Evolutionary conservation across 164 flowering plant genomes (phyloP).

Genomic region (Tetracentron sinense): DNA sequence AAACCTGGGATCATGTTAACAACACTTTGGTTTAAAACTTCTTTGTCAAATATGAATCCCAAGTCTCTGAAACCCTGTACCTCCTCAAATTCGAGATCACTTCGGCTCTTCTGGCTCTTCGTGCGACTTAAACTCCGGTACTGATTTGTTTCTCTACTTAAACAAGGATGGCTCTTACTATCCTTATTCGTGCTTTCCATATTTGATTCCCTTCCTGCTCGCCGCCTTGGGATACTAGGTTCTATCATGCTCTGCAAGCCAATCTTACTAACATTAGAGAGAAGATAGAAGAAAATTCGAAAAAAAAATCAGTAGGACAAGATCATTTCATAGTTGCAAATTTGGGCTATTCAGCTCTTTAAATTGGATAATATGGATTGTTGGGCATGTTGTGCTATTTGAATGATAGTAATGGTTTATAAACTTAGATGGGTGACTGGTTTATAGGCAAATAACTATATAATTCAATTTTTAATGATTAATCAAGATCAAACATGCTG

Average conservation of each 20-base stretch:
- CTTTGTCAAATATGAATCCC: constrained; percentile 47
- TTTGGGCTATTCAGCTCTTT: too few species aligned
- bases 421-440: too few species aligned
- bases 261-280: neutral
- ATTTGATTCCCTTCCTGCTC: constrained; percentile 20
- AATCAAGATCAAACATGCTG: too few species aligned
- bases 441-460: too few species aligned
- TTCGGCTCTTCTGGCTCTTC: constrained; percentile 37
- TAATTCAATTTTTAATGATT: too few species aligned
- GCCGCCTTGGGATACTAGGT: constrained; percentile 21
- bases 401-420: too few species aligned
- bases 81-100: constrained; percentile 50
- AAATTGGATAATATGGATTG: too few species aligned
- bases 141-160: constrained; percentile 16
- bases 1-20: constrained; percentile 49
- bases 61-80: constrained; percentile 62
- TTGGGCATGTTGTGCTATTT: too few species aligned
- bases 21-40: constrained; percentile 36
- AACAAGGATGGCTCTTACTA: neutral
- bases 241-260: constrained; percentile 12
- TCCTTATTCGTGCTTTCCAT: constrained; percentile 12
- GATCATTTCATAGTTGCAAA: too few species aligned
- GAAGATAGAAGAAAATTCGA: neutral
- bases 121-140: constrained; percentile 15
- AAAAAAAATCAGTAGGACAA: neutral